These are phyloP conservation scores for Penicillium sp. DNA, from an alignment of 2,329 filamentous ascomycete species.

Conservation along the genomic window DNA sequence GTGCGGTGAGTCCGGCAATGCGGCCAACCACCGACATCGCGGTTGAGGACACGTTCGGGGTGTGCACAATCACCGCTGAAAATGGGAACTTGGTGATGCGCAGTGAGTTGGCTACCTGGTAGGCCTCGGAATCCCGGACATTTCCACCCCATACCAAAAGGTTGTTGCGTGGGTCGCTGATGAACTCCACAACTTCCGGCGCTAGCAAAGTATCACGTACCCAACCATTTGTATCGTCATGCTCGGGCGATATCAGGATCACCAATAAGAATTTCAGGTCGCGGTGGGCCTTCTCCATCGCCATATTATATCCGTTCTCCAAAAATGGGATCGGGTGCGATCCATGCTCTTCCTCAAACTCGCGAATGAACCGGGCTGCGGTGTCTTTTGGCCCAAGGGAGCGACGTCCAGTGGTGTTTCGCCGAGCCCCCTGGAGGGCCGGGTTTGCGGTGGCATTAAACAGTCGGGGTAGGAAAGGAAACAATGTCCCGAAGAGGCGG, in stretches of 20 bases:
- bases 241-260: slow-evolving; percentile 83
- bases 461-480: slow-evolving; percentile 75
- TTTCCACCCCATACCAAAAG: slow-evolving; percentile 91
- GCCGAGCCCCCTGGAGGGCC: slow-evolving; percentile 45
- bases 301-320: slow-evolving; percentile 88
- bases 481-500: slow-evolving; percentile 71
- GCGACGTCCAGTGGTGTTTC: slow-evolving; percentile 67
- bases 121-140: slow-evolving; percentile 89
- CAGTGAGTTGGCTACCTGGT: slow-evolving; percentile 85
- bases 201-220: slow-evolving; percentile 78
- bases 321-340: slow-evolving; percentile 67
- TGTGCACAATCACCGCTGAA: slow-evolving; percentile 80
- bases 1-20: slow-evolving; percentile 69
- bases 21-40: slow-evolving; percentile 89
- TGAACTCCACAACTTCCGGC: slow-evolving; percentile 69
- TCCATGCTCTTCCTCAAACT: slow-evolving; percentile 94
- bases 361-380: slow-evolving; percentile 81
- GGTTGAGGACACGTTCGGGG: slow-evolving; percentile 77
- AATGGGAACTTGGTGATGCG: slow-evolving; percentile 93
- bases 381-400: slow-evolving; percentile 83
- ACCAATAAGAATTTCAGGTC: slow-evolving; percentile 92
- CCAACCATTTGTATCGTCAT: slow-evolving; percentile 86
- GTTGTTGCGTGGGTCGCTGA: slow-evolving; percentile 74
- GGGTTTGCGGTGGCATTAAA: slow-evolving; percentile 50
- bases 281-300: slow-evolving; percentile 83